A percentile compares a stretch with the other conserved stretches of the same genome.
These are phyloP conservation scores for Globisporangium orthogonon DNA, from an alignment of 352 stramenopile species.

Conservation along the genomic window DNA sequence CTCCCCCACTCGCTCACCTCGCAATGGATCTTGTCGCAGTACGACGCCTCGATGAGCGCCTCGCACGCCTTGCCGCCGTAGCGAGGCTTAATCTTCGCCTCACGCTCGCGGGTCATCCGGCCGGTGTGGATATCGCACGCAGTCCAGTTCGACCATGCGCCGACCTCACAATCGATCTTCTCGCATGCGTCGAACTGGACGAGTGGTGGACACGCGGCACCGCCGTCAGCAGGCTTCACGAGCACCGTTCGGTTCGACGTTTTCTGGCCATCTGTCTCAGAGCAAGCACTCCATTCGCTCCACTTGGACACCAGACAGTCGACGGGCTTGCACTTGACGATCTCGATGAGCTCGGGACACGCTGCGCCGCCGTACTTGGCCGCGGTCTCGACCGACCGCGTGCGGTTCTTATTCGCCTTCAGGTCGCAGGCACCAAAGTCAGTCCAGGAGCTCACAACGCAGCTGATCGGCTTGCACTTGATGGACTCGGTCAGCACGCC, in stretches of 20 bases:
- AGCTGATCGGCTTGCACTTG: conserved; percentile 37
- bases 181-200: conserved; percentile 33
- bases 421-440: conserved; percentile 31
- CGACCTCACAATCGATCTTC: conserved; percentile 40
- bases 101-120: conserved; percentile 16
- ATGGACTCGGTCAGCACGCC: conserved; percentile 25
- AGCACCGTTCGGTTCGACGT: conserved; percentile 29
- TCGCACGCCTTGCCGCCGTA: conserved; percentile 14
- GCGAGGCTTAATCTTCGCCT: conserved; percentile 1
- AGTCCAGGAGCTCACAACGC: conserved; percentile 42
- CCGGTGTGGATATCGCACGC: conserved; percentile 16
- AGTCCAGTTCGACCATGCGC: conserved; percentile 22
- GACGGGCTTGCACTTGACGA: conserved; percentile 41
- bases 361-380: conserved; percentile 23
- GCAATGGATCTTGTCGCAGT: conserved; percentile 36
- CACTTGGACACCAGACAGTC: conserved; percentile 52
- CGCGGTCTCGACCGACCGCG: conserved; percentile 22
- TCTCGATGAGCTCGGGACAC: conserved; percentile 41
- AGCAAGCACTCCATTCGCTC: conserved; percentile 28
- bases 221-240: conserved; percentile 25
- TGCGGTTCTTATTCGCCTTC: conserved; percentile 32
- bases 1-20: conserved; percentile 21
- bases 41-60: conserved; percentile 14
- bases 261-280: conserved; percentile 25
- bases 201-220: conserved; percentile 32